Evolutionary conservation across 371 early-diverging fungal genomes (phyloP).

Genomic region (Chytridium lagenaria): DNA sequence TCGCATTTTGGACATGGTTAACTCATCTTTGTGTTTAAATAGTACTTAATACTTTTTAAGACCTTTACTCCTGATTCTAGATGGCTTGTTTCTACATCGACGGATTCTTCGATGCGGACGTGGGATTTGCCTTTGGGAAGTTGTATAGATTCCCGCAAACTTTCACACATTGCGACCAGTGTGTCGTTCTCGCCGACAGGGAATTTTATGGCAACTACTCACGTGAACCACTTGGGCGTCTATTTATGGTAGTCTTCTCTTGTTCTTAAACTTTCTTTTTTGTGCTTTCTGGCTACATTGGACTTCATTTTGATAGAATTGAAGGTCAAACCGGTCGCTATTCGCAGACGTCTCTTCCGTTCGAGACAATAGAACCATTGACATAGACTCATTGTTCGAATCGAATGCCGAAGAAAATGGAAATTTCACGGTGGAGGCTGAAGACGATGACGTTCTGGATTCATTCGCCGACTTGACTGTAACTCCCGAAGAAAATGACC

Average conservation of each 20-base stretch:
- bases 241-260: constrained; percentile 90
- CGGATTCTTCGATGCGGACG: constrained; percentile 88
- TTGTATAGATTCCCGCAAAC: constrained; percentile 82
- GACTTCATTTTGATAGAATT: background rate
- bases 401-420: background rate
- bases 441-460: constrained; percentile 19
- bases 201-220: constrained; percentile 90
- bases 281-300: too few relatives aligned
- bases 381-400: background rate
- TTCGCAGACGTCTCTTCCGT: constrained; percentile 21
- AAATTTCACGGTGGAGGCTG: constrained; percentile 20
- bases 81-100: constrained; percentile 84
- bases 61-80: constrained; percentile 90
- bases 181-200: constrained; percentile 88
- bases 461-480: constrained; percentile 45
- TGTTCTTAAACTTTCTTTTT: constrained; percentile 60
- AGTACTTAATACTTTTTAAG: constrained; percentile 43
- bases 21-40: constrained; percentile 11
- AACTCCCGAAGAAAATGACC: constrained; percentile 74
- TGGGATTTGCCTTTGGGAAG: constrained; percentile 95
- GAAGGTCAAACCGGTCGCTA: background rate
- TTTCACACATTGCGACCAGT: constrained; percentile 77
- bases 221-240: constrained; percentile 89
- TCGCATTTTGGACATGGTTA: constrained; percentile 85
- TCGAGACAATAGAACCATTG: constrained; percentile 17